These are phyloP conservation scores for Dioscorea dumetorum DNA, from an alignment of 106 monocot genomes.

Conservation along the genomic window DNA sequence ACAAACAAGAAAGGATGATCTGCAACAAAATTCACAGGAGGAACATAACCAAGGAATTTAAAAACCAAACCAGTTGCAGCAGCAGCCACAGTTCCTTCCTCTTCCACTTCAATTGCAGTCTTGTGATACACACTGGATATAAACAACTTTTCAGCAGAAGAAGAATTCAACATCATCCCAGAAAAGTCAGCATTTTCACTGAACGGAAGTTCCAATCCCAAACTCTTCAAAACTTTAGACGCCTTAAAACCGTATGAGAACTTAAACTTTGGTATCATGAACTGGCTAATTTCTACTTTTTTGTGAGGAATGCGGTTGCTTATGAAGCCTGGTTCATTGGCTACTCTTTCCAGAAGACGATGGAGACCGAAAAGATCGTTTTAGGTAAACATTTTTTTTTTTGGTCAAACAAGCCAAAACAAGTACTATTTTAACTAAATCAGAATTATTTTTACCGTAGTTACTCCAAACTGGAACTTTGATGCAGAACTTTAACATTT, in stretches of 20 bases:
- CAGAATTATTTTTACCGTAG: too few relatives aligned
- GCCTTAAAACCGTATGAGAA: conserved; percentile 18
- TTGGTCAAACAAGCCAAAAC: too few relatives aligned
- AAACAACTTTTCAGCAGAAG: neutral
- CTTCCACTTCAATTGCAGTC: conserved; percentile 19
- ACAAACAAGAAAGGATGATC: conserved; percentile 45
- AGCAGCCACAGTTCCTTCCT: conserved; percentile 22
- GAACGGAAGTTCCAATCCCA: conserved; percentile 17
- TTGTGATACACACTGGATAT: conserved; percentile 22
- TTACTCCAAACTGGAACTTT: too few relatives aligned
- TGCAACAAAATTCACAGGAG: conserved; percentile 16
- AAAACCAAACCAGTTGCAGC: conserved; percentile 7
- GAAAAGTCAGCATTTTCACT: conserved; percentile 4
- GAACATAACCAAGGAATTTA: neutral
- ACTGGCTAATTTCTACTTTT: neutral
- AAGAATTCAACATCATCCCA: neutral
- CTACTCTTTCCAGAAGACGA: conserved; percentile 1
- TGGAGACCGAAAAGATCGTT: conserved; percentile 12
- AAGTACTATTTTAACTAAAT: too few relatives aligned
- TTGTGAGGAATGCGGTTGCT: neutral
- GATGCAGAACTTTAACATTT: too few relatives aligned
- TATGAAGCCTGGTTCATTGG: conserved; percentile 11
- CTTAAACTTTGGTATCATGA: conserved; percentile 38
- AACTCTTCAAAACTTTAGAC: neutral
- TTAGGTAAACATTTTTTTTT: too few relatives aligned